Percentiles rank a stretch among this genome's conserved stretches.
Evolutionary conservation across 805 yeast genomes (phyloP).

Genomic region (Schwanniomyces polymorphus): DNA sequence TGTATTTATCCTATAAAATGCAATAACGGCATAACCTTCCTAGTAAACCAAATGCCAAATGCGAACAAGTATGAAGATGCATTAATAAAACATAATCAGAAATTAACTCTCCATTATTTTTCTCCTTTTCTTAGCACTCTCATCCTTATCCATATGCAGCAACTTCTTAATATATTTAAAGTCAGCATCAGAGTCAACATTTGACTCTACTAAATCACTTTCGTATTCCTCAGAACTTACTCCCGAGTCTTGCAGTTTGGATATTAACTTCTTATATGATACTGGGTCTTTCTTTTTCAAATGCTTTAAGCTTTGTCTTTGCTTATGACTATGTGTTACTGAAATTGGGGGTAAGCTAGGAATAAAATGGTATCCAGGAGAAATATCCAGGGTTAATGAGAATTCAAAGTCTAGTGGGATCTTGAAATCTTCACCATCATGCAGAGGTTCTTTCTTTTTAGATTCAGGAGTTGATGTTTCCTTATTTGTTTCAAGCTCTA

Average conservation of each 20-base stretch:
- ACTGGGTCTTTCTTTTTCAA: conserved; percentile 8
- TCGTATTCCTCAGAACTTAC: conserved; percentile 20
- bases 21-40: not conserved
- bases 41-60: not conserved
- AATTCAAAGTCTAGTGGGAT: conserved; percentile 33
- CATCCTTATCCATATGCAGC: conserved; percentile 5
- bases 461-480: not conserved
- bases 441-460: not conserved
- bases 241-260: conserved; percentile 9
- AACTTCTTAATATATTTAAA: conserved; percentile 7
- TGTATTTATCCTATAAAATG: conserved; percentile 1
- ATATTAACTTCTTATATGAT: conserved; percentile 6
- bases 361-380: conserved; percentile 26
- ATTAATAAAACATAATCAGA: not conserved
- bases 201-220: conserved; percentile 11
- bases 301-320: conserved; percentile 11
- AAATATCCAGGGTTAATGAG: conserved; percentile 25
- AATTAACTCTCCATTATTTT: not conserved
- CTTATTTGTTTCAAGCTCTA: not conserved
- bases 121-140: conserved; percentile 7
- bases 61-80: not conserved
- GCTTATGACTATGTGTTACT: conserved; percentile 29
- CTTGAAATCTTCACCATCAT: conserved; percentile 4
- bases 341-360: conserved; percentile 41
- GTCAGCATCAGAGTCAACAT: conserved; percentile 3